Evolutionary conservation across 805 yeast genomes (phyloP).

Genomic region (Ogataea pini): DNA sequence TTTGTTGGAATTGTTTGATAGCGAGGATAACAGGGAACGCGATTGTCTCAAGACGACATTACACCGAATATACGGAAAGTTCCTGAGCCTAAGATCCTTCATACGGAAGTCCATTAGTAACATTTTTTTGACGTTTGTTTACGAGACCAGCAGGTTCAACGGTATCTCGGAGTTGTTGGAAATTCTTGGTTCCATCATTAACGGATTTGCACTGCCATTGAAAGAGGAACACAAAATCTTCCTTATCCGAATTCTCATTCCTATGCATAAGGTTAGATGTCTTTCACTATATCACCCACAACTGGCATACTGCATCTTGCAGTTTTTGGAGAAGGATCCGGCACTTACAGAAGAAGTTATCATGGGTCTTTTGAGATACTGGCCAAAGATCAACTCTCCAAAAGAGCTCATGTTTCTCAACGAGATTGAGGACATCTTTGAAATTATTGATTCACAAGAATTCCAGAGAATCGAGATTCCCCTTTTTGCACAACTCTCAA

Average conservation of each 20-base stretch:
- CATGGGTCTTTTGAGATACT: slow-evolving; percentile 86
- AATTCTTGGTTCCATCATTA: slow-evolving; percentile 92
- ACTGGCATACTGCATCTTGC: slow-evolving; percentile 94
- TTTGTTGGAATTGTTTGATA: slow-evolving; percentile 86
- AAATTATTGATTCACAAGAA: slow-evolving; percentile 91
- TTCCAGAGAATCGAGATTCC: slow-evolving; percentile 92
- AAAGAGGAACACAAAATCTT: slow-evolving; percentile 97
- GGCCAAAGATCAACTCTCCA: slow-evolving; percentile 96
- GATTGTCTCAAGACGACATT: slow-evolving; percentile 93
- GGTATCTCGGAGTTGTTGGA: slow-evolving; percentile 95
- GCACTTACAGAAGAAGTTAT: slow-evolving; percentile 92
- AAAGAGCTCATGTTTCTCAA: slow-evolving; percentile 95
- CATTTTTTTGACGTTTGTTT: slow-evolving; percentile 88
- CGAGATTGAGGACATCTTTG: slow-evolving; percentile 95
- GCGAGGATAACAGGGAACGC: slow-evolving; percentile 95
- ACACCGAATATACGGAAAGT: slow-evolving; percentile 95
- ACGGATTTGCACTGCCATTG: slow-evolving; percentile 95
- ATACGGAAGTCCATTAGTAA: slow-evolving; percentile 90
- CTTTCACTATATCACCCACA: slow-evolving; percentile 93
- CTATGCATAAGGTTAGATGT: slow-evolving; percentile 89
- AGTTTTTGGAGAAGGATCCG: slow-evolving; percentile 94
- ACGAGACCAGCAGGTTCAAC: slow-evolving; percentile 94
- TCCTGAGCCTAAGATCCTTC: slow-evolving; percentile 82
- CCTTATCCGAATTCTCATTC: slow-evolving; percentile 80
- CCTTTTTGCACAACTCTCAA: slow-evolving; percentile 87